Conservation (phyloP, 2,329 filamentous ascomycete species). For the Trichoderma cornu-damae region DNA sequence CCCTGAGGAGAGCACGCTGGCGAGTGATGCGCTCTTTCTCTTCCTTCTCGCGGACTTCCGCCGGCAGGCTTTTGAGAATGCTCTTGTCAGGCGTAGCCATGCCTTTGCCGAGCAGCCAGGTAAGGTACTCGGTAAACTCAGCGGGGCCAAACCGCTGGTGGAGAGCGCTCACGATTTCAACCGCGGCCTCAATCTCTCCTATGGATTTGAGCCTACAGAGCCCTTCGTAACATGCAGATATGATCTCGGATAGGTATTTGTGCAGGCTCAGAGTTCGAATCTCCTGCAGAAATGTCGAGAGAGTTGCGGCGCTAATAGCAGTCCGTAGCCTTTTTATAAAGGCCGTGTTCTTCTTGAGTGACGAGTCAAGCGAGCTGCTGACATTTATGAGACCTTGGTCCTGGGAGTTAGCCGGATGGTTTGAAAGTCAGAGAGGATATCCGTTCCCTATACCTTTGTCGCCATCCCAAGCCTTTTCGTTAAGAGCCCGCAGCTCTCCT, state of each 20-base stretch:
- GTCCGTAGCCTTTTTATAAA: slow-evolving; percentile 96
- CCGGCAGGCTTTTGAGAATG: slow-evolving; percentile 68
- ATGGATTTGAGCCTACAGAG: slow-evolving; percentile 86
- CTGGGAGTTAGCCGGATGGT: background rate
- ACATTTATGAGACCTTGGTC: slow-evolving; percentile 68
- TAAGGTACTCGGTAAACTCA: slow-evolving; percentile 87
- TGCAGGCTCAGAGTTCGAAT: slow-evolving; percentile 85
- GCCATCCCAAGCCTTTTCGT: slow-evolving; percentile 81
- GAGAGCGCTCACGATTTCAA: slow-evolving; percentile 90
- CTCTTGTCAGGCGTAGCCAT: slow-evolving; percentile 87
- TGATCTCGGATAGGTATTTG: slow-evolving; percentile 96
- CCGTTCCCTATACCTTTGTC: slow-evolving; percentile 60
- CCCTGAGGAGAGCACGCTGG: slow-evolving; percentile 78
- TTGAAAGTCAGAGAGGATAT: background rate
- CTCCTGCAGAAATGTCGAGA: slow-evolving; percentile 81
- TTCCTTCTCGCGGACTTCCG: slow-evolving; percentile 85
- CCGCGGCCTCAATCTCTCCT: slow-evolving; percentile 84
- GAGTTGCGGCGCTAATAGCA: slow-evolving; percentile 72
- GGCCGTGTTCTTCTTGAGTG: slow-evolving; percentile 95
- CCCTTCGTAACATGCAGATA: slow-evolving; percentile 91
- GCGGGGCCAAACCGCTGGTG: slow-evolving; percentile 88
- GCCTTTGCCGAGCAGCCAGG: slow-evolving; percentile 87
- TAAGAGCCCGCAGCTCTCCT: slow-evolving; percentile 90
- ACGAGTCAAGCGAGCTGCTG: slow-evolving; percentile 79
- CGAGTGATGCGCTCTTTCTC: slow-evolving; percentile 88